Conservation (phyloP, 805 yeast species). For the Nakazawaea pomicola region DNA sequence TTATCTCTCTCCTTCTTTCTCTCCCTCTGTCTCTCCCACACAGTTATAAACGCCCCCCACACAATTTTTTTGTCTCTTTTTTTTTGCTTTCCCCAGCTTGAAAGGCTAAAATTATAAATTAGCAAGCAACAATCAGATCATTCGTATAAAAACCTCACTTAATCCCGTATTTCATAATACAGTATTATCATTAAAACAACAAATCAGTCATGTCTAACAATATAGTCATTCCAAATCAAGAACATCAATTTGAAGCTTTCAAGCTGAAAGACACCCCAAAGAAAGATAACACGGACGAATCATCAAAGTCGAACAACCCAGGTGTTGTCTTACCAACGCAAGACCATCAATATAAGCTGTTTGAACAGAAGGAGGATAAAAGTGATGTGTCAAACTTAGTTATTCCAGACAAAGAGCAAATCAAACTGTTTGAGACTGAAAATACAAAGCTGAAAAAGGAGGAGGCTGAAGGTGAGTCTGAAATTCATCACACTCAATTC, state of each 20-base stretch:
- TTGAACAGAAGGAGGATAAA: not conserved
- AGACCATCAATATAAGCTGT: slow-evolving; percentile 9
- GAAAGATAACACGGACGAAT: not conserved
- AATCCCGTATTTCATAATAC: no score
- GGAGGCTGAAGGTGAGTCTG: not conserved
- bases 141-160: no score
- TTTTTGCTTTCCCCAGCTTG: no score
- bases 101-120: no score
- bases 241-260: slow-evolving; percentile 10
- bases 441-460: not conserved
- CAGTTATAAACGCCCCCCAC: no score
- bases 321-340: slow-evolving; percentile 8
- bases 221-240: slow-evolving; percentile 12
- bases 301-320: not conserved
- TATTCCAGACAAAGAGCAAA: slow-evolving; percentile 4
- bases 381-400: slow-evolving; percentile 5
- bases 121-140: no score
- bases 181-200: no score
- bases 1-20: no score
- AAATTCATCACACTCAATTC: not conserved
- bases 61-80: no score
- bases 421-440: slow-evolving; percentile 1
- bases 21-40: no score
- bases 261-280: not conserved
- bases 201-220: no score